Evolutionary conservation across 73 alveolate genomes (phyloP).

Genomic region (Paramecium pentaurelia): DNA sequence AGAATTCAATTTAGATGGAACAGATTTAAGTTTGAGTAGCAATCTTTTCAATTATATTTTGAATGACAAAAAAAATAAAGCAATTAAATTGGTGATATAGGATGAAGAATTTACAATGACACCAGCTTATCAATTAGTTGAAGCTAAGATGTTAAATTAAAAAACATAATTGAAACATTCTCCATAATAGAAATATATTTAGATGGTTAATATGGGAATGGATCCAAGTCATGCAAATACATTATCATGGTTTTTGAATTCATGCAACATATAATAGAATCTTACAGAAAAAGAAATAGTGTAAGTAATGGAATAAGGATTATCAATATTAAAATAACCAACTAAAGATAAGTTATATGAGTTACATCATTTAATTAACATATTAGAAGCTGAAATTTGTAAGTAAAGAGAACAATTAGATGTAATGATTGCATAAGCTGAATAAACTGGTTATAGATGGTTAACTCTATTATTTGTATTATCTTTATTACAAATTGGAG

Average conservation of each 20-base stretch:
- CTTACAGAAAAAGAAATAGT: background rate
- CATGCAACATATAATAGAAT: background rate
- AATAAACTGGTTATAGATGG: constrained; percentile 26
- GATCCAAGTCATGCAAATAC: constrained; percentile 48
- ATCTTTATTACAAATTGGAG: background rate
- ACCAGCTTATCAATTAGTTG: background rate
- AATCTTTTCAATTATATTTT: constrained; percentile 2
- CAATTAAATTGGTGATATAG: background rate
- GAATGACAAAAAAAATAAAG: background rate
- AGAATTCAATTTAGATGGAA: background rate
- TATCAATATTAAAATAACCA: background rate
- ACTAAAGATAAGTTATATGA: background rate
- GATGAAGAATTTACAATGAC: background rate
- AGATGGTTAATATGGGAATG: constrained; percentile 3
- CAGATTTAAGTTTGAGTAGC: background rate
- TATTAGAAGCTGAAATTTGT: constrained; percentile 4
- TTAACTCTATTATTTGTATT: background rate
- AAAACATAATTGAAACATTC: background rate
- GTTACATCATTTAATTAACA: background rate
- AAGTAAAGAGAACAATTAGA: background rate
- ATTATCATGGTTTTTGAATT: constrained; percentile 15
- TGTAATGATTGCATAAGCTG: background rate
- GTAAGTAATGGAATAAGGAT: background rate
- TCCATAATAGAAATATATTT: background rate
- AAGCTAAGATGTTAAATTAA: background rate